Percentiles rank a stretch among this genome's conserved stretches.
phyloP scores from a whole-genome alignment of 2,329 filamentous ascomycete species.

The Rutstroemia sp. region DNA sequence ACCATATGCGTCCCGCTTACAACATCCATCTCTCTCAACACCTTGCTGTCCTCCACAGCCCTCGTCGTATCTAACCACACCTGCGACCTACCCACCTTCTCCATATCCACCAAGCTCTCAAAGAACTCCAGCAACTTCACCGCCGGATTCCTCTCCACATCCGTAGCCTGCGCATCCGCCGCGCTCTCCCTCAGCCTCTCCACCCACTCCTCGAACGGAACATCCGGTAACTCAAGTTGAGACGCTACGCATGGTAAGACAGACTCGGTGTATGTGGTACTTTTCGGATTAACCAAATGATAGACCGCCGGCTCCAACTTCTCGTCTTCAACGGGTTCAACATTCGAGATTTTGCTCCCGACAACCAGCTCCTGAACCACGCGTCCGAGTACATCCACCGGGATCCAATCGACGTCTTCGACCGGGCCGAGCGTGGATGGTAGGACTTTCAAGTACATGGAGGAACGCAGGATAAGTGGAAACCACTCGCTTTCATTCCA shows the following conservation, averaged over 20 bases:
- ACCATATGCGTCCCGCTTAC: neutral
- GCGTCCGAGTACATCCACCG: neutral
- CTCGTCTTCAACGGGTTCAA: neutral
- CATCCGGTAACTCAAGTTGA: neutral
- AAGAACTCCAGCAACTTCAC: neutral
- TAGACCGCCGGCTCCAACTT: neutral
- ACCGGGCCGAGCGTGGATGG: neutral
- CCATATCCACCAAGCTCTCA: neutral
- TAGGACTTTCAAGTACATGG: neutral
- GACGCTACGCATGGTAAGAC: neutral
- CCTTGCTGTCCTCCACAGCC: neutral
- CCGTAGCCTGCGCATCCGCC: neutral
- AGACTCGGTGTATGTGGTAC: neutral
- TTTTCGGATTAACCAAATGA: neutral
- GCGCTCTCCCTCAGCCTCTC: neutral
- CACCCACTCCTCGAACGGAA: neutral
- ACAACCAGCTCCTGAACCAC: neutral
- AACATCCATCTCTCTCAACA: neutral
- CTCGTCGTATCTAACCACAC: neutral
- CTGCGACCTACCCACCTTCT: neutral
- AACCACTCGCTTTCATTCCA: constrained; percentile 3
- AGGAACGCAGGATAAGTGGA: neutral
- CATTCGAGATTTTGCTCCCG: neutral
- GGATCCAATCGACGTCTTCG: constrained; percentile 16
- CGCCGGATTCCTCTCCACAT: neutral